A percentile compares a stretch with the other conserved stretches of the same genome.
Conservation (phyloP, 1,284 basidiomycete species). For the Ceratobasidium papillatum region DNA sequence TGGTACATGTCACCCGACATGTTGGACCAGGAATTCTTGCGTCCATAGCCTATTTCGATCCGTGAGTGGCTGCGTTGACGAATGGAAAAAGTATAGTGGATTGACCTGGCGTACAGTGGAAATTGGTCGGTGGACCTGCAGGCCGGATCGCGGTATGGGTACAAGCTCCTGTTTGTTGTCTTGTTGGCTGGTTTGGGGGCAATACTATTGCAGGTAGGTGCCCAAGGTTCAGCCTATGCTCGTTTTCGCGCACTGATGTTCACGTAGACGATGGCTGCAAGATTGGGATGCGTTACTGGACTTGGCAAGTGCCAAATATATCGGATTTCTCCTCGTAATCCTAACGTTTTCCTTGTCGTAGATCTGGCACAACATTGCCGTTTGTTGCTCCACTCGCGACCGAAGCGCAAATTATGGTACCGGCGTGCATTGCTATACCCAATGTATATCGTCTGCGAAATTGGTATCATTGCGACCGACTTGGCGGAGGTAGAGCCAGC, state of each 20-base stretch:
- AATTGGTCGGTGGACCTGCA: conserved; percentile 81
- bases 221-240: background rate
- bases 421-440: conserved; percentile 43
- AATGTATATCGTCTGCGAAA: conserved; percentile 59
- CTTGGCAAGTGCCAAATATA: background rate
- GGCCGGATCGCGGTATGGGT: conserved; percentile 80
- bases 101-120: conserved; percentile 50
- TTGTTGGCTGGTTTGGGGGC: conserved; percentile 86
- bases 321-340: background rate
- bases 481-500: conserved; percentile 60
- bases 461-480: conserved; percentile 85
- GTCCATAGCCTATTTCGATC: conserved; percentile 38
- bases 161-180: conserved; percentile 86
- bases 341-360: conserved; percentile 53
- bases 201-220: conserved; percentile 73
- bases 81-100: background rate
- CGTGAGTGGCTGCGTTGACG: background rate
- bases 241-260: conserved; percentile 34
- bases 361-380: conserved; percentile 49
- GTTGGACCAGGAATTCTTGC: conserved; percentile 28
- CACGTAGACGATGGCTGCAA: conserved; percentile 48
- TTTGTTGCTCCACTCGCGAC: conserved; percentile 37
- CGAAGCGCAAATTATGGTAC: conserved; percentile 39
- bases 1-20: conserved; percentile 34
- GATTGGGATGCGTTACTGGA: conserved; percentile 30